A percentile compares a stretch with the other conserved stretches of the same genome.
phyloP scores from a whole-genome alignment of 2,329 filamentous ascomycete genomes.

The Colletotrichum sp. region DNA sequence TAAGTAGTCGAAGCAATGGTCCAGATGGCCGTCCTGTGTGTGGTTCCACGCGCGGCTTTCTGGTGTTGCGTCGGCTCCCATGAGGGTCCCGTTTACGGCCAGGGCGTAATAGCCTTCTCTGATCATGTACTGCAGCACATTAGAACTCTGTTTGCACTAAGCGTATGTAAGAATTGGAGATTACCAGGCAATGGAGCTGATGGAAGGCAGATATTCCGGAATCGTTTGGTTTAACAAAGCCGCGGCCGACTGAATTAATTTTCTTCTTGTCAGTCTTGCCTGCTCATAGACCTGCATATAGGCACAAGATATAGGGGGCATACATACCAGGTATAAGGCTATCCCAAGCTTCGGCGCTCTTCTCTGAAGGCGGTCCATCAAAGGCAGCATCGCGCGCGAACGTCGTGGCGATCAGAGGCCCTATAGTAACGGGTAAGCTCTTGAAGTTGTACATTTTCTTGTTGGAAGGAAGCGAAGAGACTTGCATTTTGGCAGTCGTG shows the following conservation, averaged over 20 bases:
- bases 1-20: background rate
- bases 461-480: fast-evolving
- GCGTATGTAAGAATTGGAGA: background rate
- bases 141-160: background rate
- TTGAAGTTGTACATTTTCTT: background rate
- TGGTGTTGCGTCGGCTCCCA: background rate
- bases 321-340: background rate
- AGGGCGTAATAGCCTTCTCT: background rate
- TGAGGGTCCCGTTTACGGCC: background rate
- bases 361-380: background rate
- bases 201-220: background rate
- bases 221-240: background rate
- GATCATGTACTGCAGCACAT: background rate
- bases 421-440: background rate
- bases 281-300: background rate
- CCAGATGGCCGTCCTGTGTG: background rate
- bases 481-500: fast-evolving
- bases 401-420: background rate
- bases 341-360: background rate
- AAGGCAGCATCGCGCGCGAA: background rate
- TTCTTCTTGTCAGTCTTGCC: background rate
- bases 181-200: background rate
- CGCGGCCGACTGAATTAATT: background rate
- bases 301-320: background rate
- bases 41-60: background rate